phyloP scores from a whole-genome alignment of 1,284 basidiomycete genomes.

The Cryptococcus wingfieldii region DNA sequence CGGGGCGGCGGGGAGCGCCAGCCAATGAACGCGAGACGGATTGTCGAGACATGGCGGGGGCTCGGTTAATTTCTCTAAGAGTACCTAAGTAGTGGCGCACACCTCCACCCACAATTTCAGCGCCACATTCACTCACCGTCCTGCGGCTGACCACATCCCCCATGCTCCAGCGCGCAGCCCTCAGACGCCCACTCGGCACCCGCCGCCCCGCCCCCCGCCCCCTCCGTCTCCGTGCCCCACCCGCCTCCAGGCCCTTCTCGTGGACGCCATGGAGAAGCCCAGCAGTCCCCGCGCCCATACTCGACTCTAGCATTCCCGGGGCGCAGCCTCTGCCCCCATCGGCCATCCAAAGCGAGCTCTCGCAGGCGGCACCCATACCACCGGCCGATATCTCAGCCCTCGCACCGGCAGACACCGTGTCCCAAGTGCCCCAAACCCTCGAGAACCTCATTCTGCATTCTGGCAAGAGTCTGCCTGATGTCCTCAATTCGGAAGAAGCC shows the following conservation, averaged over 20 bases:
- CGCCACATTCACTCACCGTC: not conserved
- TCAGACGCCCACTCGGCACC: constrained; percentile 4
- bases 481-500: constrained; percentile 46
- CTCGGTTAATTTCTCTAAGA: not conserved
- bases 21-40: not conserved
- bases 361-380: constrained; percentile 1
- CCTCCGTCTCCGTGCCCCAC: constrained; percentile 19
- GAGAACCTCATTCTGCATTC: constrained; percentile 43
- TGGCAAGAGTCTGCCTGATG: constrained; percentile 33
- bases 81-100: too few relatives aligned
- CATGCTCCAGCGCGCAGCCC: constrained; percentile 13
- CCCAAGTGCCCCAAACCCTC: constrained; percentile 37
- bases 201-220: not conserved
- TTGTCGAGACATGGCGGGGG: not conserved
- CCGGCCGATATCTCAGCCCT: constrained; percentile 11
- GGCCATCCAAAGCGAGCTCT: not conserved
- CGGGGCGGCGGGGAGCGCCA: not conserved
- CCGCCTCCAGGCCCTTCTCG: constrained; percentile 16
- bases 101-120: not conserved
- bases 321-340: constrained; percentile 12
- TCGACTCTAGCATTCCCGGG: constrained; percentile 19
- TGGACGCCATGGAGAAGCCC: constrained; percentile 28
- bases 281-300: constrained; percentile 3
- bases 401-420: constrained; percentile 23
- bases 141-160: not conserved